phyloP scores from a whole-genome alignment of 1,139 yeast genomes.

The Debaryomyces subglobosus region DNA sequence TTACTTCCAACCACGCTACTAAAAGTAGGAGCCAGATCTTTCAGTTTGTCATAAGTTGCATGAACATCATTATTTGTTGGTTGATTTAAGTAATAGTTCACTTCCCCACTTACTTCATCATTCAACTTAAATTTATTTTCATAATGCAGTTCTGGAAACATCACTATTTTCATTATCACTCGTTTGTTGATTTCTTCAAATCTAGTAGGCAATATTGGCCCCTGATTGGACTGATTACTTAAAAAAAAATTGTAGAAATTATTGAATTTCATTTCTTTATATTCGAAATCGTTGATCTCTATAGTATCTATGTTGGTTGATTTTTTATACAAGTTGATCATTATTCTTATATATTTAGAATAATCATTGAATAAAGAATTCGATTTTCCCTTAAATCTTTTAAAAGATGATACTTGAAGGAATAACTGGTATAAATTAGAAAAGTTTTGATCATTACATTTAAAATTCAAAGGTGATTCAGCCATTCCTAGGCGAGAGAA shows the following conservation, averaged over 20 bases:
- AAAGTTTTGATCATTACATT: constrained; percentile 21
- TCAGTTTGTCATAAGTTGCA: not conserved
- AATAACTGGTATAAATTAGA: constrained; percentile 27
- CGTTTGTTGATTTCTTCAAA: constrained; percentile 17
- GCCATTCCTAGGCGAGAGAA: not conserved
- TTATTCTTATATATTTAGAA: constrained; percentile 21
- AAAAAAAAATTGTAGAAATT: constrained; percentile 23
- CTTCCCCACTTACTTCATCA: not conserved
- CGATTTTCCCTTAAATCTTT: constrained; percentile 10
- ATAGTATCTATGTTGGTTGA: constrained; percentile 26
- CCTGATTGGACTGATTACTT: constrained; percentile 9
- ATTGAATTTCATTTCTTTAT: constrained; percentile 24
- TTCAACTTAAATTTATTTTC: not conserved
- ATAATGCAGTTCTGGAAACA: constrained; percentile 17
- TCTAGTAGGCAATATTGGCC: constrained; percentile 19
- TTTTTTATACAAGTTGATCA: constrained; percentile 29
- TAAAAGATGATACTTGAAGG: constrained; percentile 25
- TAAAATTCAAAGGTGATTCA: constrained; percentile 17
- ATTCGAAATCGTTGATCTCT: constrained; percentile 22
- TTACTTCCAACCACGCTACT: not conserved
- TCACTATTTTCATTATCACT: constrained; percentile 15
- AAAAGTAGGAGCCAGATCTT: not conserved
- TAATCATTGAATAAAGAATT: constrained; percentile 12
- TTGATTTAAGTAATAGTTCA: not conserved
- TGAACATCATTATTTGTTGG: not conserved